Percentiles rank a stretch among this genome's conserved stretches.
Evolutionary conservation across 129 eudicot species (phyloP).

Genomic region (Saposhnikovia divaricata): DNA sequence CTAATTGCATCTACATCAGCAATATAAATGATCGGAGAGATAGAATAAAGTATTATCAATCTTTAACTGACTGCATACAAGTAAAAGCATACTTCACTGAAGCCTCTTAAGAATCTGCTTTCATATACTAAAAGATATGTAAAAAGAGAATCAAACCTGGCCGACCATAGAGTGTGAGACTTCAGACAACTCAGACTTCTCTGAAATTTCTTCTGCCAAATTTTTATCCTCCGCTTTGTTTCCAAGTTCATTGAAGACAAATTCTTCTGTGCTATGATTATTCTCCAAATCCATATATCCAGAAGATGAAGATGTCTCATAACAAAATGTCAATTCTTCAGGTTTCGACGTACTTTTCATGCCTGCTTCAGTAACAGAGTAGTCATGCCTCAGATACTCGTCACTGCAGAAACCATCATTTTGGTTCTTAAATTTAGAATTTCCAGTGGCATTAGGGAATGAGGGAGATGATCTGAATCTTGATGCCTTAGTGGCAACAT

Average conservation of each 20-base stretch:
- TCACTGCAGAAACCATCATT: constrained; percentile 10
- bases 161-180: constrained; percentile 12
- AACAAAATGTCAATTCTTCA: constrained; percentile 6
- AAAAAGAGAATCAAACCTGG: constrained; percentile 22
- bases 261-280: background rate
- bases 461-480: constrained; percentile 4
- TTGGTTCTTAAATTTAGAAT: constrained; percentile 13
- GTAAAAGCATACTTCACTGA: background rate
- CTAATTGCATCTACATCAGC: background rate
- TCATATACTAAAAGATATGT: background rate
- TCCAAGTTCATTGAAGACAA: background rate
- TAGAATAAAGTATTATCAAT: background rate
- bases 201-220: background rate
- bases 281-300: background rate
- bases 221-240: background rate
- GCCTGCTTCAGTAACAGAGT: constrained; percentile 10
- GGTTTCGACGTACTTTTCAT: constrained; percentile 5
- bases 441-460: constrained; percentile 4
- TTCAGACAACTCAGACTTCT: background rate
- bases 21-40: background rate
- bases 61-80: background rate
- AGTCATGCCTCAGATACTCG: constrained; percentile 12
- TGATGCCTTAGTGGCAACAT: constrained; percentile 6
- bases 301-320: constrained; percentile 1
- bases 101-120: background rate